Percentiles rank a stretch among this genome's conserved stretches.
These are phyloP conservation scores for Blastobotrys raffinosifermentans DNA, from an alignment of 1,139 yeast species.

Conservation along the genomic window DNA sequence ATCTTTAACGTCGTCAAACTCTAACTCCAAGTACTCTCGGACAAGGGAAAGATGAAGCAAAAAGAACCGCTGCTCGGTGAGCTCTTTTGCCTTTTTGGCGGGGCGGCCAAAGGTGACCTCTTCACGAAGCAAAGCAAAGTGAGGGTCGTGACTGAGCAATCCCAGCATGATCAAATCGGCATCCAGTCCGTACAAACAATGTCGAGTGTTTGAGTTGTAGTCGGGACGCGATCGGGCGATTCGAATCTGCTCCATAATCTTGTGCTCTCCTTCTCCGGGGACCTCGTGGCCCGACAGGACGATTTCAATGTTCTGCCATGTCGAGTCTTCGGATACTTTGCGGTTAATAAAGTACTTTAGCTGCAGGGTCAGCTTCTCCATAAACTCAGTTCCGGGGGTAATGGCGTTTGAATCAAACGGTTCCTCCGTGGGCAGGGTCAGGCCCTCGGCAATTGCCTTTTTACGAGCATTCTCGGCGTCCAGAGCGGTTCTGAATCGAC, in stretches of 20 bases:
- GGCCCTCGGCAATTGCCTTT: conserved; percentile 45
- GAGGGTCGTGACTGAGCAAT: conserved; percentile 93
- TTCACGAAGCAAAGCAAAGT: conserved; percentile 89
- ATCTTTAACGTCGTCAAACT: conserved; percentile 66
- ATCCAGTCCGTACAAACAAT: conserved; percentile 93
- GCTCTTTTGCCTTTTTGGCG: conserved; percentile 45
- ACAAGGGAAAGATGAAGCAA: conserved; percentile 79
- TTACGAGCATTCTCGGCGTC: conserved; percentile 63
- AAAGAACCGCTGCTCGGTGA: conserved; percentile 75
- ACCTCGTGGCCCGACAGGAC: conserved; percentile 93
- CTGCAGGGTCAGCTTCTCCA: conserved; percentile 81
- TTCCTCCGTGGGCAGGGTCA: conserved; percentile 50
- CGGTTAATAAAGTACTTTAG: conserved; percentile 87
- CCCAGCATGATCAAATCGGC: conserved; percentile 97
- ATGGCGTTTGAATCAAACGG: conserved; percentile 83
- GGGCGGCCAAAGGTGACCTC: conserved; percentile 81
- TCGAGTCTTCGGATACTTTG: conserved; percentile 79
- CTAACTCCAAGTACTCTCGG: conserved; percentile 85
- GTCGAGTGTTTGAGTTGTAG: conserved; percentile 84
- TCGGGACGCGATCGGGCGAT: conserved; percentile 78
- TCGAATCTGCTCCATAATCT: conserved; percentile 90
- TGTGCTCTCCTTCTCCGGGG: conserved; percentile 99
- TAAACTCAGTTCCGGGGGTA: conserved; percentile 97
- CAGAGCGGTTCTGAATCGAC: conserved; percentile 92
- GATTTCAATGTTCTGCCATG: conserved; percentile 82